phyloP scores from a whole-genome alignment of 441 rosid genomes.

The Biscutella auriculata region DNA sequence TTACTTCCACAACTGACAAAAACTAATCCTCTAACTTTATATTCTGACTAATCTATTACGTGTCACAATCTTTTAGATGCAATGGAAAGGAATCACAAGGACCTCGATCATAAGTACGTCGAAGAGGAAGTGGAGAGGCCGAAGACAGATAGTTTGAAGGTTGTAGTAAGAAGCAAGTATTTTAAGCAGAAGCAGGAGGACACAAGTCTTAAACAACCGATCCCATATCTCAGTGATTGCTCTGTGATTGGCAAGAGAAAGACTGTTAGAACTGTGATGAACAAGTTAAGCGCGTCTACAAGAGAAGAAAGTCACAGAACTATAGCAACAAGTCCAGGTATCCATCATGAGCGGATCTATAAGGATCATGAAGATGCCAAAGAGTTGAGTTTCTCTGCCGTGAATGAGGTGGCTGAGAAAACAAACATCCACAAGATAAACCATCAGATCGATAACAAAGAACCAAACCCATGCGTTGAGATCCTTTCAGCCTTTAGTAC shows the following conservation, averaged over 20 bases:
- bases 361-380: constrained; percentile 25
- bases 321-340: constrained; percentile 29
- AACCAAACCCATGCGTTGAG: constrained; percentile 8
- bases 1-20: background rate
- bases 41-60: constrained; percentile 4
- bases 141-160: constrained; percentile 28
- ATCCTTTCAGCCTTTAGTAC: background rate
- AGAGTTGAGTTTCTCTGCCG: constrained; percentile 17
- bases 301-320: constrained; percentile 26
- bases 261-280: background rate
- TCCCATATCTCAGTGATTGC: constrained; percentile 16
- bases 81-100: constrained; percentile 20
- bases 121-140: constrained; percentile 22
- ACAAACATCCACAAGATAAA: background rate
- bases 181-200: constrained; percentile 38
- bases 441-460: constrained; percentile 3
- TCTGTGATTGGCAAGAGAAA: constrained; percentile 14
- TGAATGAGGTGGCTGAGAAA: constrained; percentile 20
- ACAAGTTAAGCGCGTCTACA: background rate
- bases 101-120: constrained; percentile 24
- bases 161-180: constrained; percentile 39
- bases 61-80: constrained; percentile 19
- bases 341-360: constrained; percentile 27
- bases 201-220: constrained; percentile 21
- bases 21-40: background rate